Conservation (phyloP, 1,139 yeast species). For the Blastobotrys buckinghamii region DNA sequence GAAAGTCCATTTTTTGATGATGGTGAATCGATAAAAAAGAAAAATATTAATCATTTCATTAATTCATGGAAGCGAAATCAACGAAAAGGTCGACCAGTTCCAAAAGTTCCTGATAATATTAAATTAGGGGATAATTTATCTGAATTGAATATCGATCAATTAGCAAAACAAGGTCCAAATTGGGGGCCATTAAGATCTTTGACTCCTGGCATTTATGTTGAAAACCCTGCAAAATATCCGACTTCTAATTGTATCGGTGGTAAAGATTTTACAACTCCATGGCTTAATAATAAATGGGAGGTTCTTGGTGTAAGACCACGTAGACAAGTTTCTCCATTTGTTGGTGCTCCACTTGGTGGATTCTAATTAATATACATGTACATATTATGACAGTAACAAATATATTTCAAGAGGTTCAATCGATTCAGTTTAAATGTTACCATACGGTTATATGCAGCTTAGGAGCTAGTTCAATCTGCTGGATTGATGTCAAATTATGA, state of each 20-base stretch:
- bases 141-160: background rate
- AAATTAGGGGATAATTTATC: background rate
- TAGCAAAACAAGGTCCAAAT: background rate
- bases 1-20: background rate
- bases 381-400: too few species aligned
- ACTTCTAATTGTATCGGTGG: background rate
- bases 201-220: background rate
- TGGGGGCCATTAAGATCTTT: background rate
- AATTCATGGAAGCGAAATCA: slow-evolving; percentile 1
- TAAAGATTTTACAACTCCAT: background rate
- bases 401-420: too few species aligned
- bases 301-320: background rate
- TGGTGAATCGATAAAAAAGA: background rate
- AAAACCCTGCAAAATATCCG: background rate
- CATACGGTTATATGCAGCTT: too few species aligned
- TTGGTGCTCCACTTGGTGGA: background rate
- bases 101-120: background rate
- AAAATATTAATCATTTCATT: background rate
- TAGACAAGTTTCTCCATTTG: background rate
- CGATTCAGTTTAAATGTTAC: too few species aligned
- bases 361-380: too few species aligned
- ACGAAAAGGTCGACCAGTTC: slow-evolving; percentile 2
- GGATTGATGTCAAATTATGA: too few species aligned
- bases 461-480: too few species aligned
- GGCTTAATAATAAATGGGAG: background rate